Evolutionary conservation across 352 stramenopile species (phyloP).

Genomic region (Lagenidium sp.): DNA sequence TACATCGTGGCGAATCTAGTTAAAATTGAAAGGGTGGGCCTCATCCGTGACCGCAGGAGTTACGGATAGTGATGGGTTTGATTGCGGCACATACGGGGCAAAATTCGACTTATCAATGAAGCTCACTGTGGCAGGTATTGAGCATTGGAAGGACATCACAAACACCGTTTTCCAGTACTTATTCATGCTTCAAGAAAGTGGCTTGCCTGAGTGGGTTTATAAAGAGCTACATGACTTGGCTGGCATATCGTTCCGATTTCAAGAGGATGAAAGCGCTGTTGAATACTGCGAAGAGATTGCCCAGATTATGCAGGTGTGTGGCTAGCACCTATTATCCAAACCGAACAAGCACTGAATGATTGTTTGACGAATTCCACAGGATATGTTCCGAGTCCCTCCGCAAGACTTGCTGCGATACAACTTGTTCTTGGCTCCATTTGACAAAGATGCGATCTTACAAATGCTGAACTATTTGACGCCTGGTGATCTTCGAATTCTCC

Average conservation of each 20-base stretch:
- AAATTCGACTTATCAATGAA: slow-evolving; percentile 28
- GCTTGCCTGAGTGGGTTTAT: slow-evolving; percentile 20
- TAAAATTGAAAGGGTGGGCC: slow-evolving; percentile 73
- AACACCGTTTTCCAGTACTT: slow-evolving; percentile 20
- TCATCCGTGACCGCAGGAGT: slow-evolving; percentile 55
- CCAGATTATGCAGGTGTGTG: slow-evolving; percentile 41
- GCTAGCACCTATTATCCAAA: slow-evolving; percentile 37
- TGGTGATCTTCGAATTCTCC: slow-evolving; percentile 35
- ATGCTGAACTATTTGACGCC: slow-evolving; percentile 31
- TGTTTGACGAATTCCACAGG: too few relatives aligned
- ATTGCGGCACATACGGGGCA: slow-evolving; percentile 21
- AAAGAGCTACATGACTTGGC: slow-evolving; percentile 20
- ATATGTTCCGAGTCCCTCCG: slow-evolving; percentile 21
- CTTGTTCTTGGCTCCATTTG: slow-evolving; percentile 36
- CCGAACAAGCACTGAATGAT: too few relatives aligned
- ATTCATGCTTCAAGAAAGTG: slow-evolving; percentile 4
- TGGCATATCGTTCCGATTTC: slow-evolving; percentile 23
- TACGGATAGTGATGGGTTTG: slow-evolving; percentile 23
- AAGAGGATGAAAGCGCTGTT: slow-evolving; percentile 14
- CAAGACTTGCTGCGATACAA: slow-evolving; percentile 51
- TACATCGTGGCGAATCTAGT: too few relatives aligned
- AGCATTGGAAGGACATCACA: slow-evolving; percentile 21
- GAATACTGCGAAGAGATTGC: slow-evolving; percentile 38
- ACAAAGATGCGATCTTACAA: slow-evolving; percentile 8
- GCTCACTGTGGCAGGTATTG: slow-evolving; percentile 20